Percentiles rank a stretch among this genome's conserved stretches.
phyloP scores from a whole-genome alignment of 495 filamentous ascomycete species.

The Aspergillus homomorphus region DNA sequence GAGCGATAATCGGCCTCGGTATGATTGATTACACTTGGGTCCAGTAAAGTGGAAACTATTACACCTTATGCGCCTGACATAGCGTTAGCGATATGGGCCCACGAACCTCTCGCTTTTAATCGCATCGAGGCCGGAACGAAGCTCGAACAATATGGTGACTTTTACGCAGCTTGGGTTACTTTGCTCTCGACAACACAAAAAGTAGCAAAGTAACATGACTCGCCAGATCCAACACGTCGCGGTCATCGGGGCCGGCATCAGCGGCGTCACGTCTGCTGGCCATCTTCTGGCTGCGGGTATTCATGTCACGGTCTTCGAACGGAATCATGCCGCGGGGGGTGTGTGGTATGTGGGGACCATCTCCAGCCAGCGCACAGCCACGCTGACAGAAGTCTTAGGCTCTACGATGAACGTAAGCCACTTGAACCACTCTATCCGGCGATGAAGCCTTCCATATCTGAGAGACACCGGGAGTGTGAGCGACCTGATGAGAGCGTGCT shows the following conservation, averaged over 20 bases:
- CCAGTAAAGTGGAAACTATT: neutral
- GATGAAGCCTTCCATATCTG: constrained; percentile 39
- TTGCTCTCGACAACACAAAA: neutral
- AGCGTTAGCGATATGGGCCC: constrained; percentile 6
- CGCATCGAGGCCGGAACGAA: neutral
- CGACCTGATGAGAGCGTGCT: constrained; percentile 20
- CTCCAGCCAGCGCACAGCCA: neutral
- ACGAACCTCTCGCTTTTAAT: neutral
- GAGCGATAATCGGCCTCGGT: neutral
- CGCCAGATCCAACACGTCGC: constrained; percentile 46
- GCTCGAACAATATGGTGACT: neutral
- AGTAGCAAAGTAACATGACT: constrained; percentile 23
- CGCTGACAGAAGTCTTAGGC: constrained; percentile 27
- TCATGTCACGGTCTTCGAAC: constrained; percentile 64
- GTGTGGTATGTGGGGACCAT: constrained; percentile 51
- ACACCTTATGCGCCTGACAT: constrained; percentile 10
- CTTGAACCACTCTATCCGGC: constrained; percentile 57
- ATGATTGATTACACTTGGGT: neutral
- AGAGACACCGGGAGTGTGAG: constrained; percentile 23
- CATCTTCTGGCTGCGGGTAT: constrained; percentile 58
- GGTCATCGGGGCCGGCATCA: constrained; percentile 69
- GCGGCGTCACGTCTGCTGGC: constrained; percentile 60
- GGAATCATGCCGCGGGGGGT: constrained; percentile 55
- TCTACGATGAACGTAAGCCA: constrained; percentile 57
- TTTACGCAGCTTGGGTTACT: neutral